These are phyloP conservation scores for Liriodendron chinense DNA, from an alignment of 164 flowering plant genomes.

Conservation along the genomic window DNA sequence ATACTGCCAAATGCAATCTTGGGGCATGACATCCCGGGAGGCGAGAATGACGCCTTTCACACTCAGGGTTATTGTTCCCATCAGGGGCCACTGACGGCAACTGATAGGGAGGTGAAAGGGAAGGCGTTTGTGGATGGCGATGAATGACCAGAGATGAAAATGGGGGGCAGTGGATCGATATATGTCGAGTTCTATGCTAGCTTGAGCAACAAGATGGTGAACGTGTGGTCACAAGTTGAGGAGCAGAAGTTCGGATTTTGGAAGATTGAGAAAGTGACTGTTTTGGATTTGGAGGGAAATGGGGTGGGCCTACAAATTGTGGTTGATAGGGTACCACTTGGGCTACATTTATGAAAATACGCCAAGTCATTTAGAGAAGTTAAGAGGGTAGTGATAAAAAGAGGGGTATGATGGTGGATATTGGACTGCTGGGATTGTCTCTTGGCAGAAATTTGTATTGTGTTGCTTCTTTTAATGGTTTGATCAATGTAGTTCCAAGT, in stretches of 20 bases:
- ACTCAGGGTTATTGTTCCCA: slow-evolving; percentile 58
- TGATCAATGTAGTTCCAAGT: neutral
- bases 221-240: slow-evolving; percentile 62
- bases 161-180: slow-evolving; percentile 52
- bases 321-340: slow-evolving; percentile 34
- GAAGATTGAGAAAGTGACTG: slow-evolving; percentile 47
- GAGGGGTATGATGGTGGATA: slow-evolving; percentile 49
- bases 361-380: slow-evolving; percentile 16
- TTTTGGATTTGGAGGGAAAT: slow-evolving; percentile 51
- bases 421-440: slow-evolving; percentile 41
- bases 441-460: slow-evolving; percentile 57
- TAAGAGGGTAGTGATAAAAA: slow-evolving; percentile 30
- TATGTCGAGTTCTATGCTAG: slow-evolving; percentile 50
- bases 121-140: slow-evolving; percentile 58
- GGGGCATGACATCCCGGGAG: slow-evolving; percentile 59
- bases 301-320: slow-evolving; percentile 32
- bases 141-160: slow-evolving; percentile 60
- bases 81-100: slow-evolving; percentile 26
- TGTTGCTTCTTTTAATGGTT: slow-evolving; percentile 27
- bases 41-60: slow-evolving; percentile 63
- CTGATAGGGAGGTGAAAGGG: slow-evolving; percentile 46
- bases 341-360: slow-evolving; percentile 19
- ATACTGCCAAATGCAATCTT: slow-evolving; percentile 83
- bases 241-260: slow-evolving; percentile 55
- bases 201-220: slow-evolving; percentile 33